A percentile compares a stretch with the other conserved stretches of the same genome.
Evolutionary conservation across 164 flowering plant species (phyloP).

Genomic region (Paratinospora sagittata): DNA sequence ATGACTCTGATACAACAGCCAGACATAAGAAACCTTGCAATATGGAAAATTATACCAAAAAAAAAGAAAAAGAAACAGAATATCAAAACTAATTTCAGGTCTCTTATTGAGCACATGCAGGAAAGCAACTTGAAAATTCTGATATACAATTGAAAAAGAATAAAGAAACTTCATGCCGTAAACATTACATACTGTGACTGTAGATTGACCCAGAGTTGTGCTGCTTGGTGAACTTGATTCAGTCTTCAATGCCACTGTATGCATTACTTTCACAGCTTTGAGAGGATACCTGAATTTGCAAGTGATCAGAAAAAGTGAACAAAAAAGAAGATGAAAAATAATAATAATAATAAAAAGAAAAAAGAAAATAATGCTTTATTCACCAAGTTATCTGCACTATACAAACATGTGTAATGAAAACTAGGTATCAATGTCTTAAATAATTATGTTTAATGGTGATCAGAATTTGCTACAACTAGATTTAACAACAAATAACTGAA

Average conservation of each 20-base stretch:
- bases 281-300: conserved; percentile 58
- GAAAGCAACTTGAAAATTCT: not conserved
- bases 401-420: not conserved
- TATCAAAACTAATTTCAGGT: not conserved
- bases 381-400: not conserved
- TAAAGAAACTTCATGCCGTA: not conserved
- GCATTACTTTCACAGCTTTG: conserved; percentile 98
- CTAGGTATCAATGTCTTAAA: not conserved
- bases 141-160: not conserved
- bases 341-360: not conserved
- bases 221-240: conserved; percentile 55
- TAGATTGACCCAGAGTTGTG: conserved; percentile 28
- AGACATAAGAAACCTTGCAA: not conserved
- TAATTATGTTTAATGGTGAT: not conserved
- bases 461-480: not conserved
- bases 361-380: not conserved
- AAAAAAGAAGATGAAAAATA: too few species aligned
- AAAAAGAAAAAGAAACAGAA: not conserved
- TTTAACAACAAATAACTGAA: not conserved
- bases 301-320: not conserved
- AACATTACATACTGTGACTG: conserved; percentile 40
- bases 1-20: conserved; percentile 46
- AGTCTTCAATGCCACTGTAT: conserved; percentile 83
- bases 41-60: not conserved
- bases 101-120: not conserved